Base-by-base conservation (phyloP, 306 rosid genomes). In the Vigna trinervia region DNA sequence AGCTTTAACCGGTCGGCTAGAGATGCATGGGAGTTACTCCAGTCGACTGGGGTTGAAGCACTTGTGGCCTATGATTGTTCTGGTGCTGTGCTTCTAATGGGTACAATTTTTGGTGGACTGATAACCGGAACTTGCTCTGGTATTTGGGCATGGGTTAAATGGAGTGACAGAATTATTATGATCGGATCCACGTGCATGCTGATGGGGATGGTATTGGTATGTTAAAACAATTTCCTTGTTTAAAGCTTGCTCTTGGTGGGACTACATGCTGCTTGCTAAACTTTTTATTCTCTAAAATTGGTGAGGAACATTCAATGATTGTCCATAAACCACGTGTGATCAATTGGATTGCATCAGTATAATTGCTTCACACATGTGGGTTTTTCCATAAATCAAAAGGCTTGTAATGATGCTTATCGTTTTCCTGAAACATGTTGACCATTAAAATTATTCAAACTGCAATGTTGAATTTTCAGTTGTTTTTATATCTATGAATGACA, bases 191-290 rank as follows among this genome's bases (percentile, higher is more conserved):
- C 98, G 2, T 84, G 97, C 56, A 96, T 90, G 92, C 78, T 96
- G 66, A 89, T 96, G 99, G 99, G 99, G 80, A 96, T 96, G 98
- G 90, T 92, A 76, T 81, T 96, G 97, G 99, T 96, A 89, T 85
- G 87, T 82, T 68, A 2, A 26, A 22, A 66, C 63, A 57, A 73
- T 9, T 30, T 51, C 15, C 61, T 13, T 39, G 48, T 57, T 70
- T 6, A 6, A 20, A 39, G 28, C 54, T 62, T 10, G 23, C 34
- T 47, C 20, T 13, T 60, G 20, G 17, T 69, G 30, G 62, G 28
- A 68, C 14, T 22, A 47, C 19, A 20, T 28, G 22, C 7, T 15
- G 30, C 43, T 58, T 13, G 60, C 38, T 69, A 65, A 19, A 54
- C 15, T 19, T 34, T 22, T 66, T 51, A 8, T 61, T 14, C 17